Base-by-base conservation (phyloP, 495 filamentous ascomycete genomes). In the Penicillium macrosclerotiorum region DNA sequence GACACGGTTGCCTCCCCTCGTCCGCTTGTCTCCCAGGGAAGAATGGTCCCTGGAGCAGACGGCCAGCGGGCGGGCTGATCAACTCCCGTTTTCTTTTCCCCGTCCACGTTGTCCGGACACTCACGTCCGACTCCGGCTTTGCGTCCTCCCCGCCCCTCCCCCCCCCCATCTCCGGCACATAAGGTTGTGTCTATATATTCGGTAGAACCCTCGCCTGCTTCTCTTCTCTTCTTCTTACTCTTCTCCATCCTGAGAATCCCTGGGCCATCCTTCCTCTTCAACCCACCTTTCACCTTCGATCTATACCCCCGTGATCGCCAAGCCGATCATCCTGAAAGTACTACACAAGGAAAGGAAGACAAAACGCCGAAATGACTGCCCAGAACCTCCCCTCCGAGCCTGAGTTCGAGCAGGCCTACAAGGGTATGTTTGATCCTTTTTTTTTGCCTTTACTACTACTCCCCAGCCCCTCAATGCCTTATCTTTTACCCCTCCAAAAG, bases 371-470 rank as follows among this genome's bases (percentile, higher is more conserved):
- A 57, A 94, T 95, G 89, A 88, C 89, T 30, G 48, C 44, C 42
- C 43, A 47, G 46, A 85, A 94, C 78, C 75, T 91, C 60, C 80
- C 89, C 39, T 69, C 72, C 45, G 93, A 98, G 79, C 92, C 93
- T 64, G 93, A 98, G 76, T 98, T 97, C 76, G 84, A 96, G 82
- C 93, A 98, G 79, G 93, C 93, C 53, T 95, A 94, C 80, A 90
- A 93, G 73, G 91, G 91, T 96, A 75, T 64, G 66, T 60, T 7
- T 13, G 36, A 12, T 34, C 8, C 31, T 12, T 13, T 20, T 31
- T 37, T 16, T 20, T 8, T 11, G 17, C 23, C 32, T 7, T 23
- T 3, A 23, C 25, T 22, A 14, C 13, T 14, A 25, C 13, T 20
- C 18, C 13, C 27, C 19, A 33, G 22, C 38, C 41, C 49, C 37